Percentiles rank a stretch among this genome's conserved stretches.
phyloP scores from a whole-genome alignment of 2,329 filamentous ascomycete species.

The Trichoderma gracile region DNA sequence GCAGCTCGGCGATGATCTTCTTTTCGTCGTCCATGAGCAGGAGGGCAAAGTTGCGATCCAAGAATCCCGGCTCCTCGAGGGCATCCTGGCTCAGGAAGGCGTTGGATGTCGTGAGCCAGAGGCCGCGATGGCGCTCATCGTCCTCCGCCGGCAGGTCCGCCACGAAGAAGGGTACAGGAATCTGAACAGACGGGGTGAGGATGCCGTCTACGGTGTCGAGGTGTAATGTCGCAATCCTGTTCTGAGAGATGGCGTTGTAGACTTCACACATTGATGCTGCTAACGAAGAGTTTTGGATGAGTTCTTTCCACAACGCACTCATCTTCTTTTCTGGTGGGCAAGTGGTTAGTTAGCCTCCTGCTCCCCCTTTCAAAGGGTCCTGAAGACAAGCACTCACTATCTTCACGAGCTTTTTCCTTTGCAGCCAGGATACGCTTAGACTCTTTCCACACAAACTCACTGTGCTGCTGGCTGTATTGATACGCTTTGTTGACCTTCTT shows the following conservation, averaged over 20 bases:
- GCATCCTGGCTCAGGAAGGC: slow-evolving; percentile 70
- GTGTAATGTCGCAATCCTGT: slow-evolving; percentile 81
- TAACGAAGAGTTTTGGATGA: slow-evolving; percentile 71
- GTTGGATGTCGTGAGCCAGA: slow-evolving; percentile 87
- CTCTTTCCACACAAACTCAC: slow-evolving; percentile 89
- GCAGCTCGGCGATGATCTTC: slow-evolving; percentile 70
- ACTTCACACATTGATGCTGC: slow-evolving; percentile 81
- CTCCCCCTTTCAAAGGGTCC: not conserved
- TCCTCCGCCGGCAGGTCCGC: slow-evolving; percentile 70
- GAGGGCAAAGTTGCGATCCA: slow-evolving; percentile 85
- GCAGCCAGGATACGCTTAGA: slow-evolving; percentile 77
- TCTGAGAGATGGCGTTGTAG: slow-evolving; percentile 77
- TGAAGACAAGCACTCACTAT: slow-evolving; percentile 46
- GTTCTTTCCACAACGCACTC: slow-evolving; percentile 68
- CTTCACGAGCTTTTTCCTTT: slow-evolving; percentile 79
- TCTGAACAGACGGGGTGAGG: slow-evolving; percentile 64
- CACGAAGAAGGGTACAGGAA: slow-evolving; percentile 67
- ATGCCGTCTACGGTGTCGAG: slow-evolving; percentile 64
- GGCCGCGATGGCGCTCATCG: slow-evolving; percentile 68
- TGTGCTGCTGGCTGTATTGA: slow-evolving; percentile 87
- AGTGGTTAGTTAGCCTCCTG: not conserved
- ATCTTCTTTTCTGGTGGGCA: slow-evolving; percentile 54
- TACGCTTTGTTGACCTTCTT: slow-evolving; percentile 91
- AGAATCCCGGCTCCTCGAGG: slow-evolving; percentile 63
- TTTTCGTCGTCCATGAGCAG: slow-evolving; percentile 82